Percentiles rank a stretch among this genome's conserved stretches.
phyloP scores from a whole-genome alignment of 495 filamentous ascomycete genomes.

The Hypoxylon crocopeplum region DNA sequence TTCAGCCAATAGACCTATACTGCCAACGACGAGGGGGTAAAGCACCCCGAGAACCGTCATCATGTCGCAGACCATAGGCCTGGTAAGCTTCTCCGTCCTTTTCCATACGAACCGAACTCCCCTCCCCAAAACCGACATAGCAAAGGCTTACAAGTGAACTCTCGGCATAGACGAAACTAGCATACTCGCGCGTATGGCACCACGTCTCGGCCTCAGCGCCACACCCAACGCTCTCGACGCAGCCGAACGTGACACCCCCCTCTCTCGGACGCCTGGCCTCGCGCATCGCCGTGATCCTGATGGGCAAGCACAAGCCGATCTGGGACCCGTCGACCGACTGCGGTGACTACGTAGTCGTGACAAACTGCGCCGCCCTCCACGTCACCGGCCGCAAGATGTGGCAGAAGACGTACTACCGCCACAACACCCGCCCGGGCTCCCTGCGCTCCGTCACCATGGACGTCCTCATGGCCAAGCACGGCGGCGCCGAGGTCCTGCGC shows the following conservation, averaged over 20 bases:
- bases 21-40: conserved; percentile 28
- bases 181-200: conserved; percentile 96
- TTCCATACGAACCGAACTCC: not conserved
- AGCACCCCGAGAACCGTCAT: conserved; percentile 41
- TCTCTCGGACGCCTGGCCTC: conserved; percentile 89
- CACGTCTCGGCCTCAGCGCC: conserved; percentile 71
- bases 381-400: conserved; percentile 89
- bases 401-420: conserved; percentile 94
- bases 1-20: not conserved
- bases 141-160: conserved; percentile 9
- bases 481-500: conserved; percentile 90
- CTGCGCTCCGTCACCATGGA: conserved; percentile 93
- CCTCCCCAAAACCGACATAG: not conserved
- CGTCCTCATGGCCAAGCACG: conserved; percentile 89
- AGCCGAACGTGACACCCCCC: conserved; percentile 64
- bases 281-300: conserved; percentile 86
- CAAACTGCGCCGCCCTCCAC: conserved; percentile 83
- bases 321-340: conserved; percentile 96
- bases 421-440: conserved; percentile 88
- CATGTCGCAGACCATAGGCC: conserved; percentile 74
- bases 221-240: conserved; percentile 60
- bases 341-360: conserved; percentile 97
- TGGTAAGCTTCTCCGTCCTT: conserved; percentile 53
- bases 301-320: conserved; percentile 99
- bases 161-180: conserved; percentile 80